Evolutionary conservation across 352 stramenopile genomes (phyloP), one percentile per base, ranked within the genome.

Genomic region (Phytophthora nicotianae): DNA sequence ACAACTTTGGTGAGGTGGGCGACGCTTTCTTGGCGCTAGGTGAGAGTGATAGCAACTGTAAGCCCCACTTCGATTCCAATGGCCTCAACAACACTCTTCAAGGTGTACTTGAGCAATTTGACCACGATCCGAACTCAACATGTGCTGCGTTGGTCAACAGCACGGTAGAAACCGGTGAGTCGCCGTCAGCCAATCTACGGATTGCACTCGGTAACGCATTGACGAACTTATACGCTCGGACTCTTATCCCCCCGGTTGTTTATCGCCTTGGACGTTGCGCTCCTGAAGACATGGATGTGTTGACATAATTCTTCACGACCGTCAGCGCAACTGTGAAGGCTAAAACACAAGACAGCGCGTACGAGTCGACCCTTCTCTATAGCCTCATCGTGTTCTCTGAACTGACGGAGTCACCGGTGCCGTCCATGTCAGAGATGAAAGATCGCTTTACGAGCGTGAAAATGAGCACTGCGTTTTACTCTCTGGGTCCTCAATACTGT

Each of bases 11-110:
- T 8, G 37, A 42, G 16, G 37, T 42, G 37, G 16, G 13, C 5
- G 37, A 42, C 16, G 13, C 13, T 42, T 79, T 74, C 53, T 14
- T 82, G 1, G 50, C 40, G 0, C 33, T 68, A 0, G 66, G 64
- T 17, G 42, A 45, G 0, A 17, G 58, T 2, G 62, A 77, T 32
- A 3, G 26, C 16, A 41, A 24, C 2, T 76, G 59, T 52, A 43
- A 24, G 19, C 2, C 27, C 6, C 45, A 46, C 27, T 74, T 77
- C 33, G 13, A 17, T 7, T 21, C 26, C 10, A 41, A 32, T 8
- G 62, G 46, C 1, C 41, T 75, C 11, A 35, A 52, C 1, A 45
- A 48, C 7, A 72, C 68, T n/a, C 52, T 73, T 11, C 46, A 49
- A 16, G 32, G 35, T 6, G 27, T 74, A n/a, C 24, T 70, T 21